Evolutionary conservation across 192 early-diverging fungal species (phyloP), one percentile per base, ranked within the genome.

Genomic region (Rhizophagus prolifer): DNA sequence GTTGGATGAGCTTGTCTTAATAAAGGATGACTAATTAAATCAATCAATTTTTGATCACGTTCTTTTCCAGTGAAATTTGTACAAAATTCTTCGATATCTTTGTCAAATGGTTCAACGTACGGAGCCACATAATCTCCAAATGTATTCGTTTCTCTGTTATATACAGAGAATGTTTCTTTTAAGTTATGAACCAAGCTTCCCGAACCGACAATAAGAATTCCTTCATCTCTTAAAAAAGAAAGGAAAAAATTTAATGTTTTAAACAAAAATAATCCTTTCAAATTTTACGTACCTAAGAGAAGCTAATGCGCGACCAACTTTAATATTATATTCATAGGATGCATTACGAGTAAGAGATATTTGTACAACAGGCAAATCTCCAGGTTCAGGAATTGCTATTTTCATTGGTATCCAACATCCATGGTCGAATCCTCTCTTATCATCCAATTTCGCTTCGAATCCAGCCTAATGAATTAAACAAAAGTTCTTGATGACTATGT

Each of bases 361-460:
- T 73, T 91, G 90, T 14, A 90, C 79, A 69, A 93, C 86, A 0
- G 91, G 91, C 70, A 93, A 86, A 13, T 82, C 81, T 30, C 79
- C 78, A 16, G 85, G 81, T 1, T 81, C 83, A 58, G 86, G 78
- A 13, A 91, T 82, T n/a, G 90, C 90, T 21, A 88, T 81, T 47
- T 91, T 86, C 30, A 91, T 72, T 5, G 88, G 90, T 0, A 91
- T 89, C 91, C 91, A 93, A 3, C 87, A 86, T 26, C 91, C 91
- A 69, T 93, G 91, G 64, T 93, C 91, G 26, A 89, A 82, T 3
- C 91, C 91, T 16, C 90, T 83, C 38, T 87, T 82, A 4, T 85
- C 82, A 59, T 84, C 80, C 9, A 74, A 65, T 5, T 83, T 79
- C 21, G 86, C 86, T 0, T 82, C 41, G 16, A 91, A 83, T 5